Conservation (phyloP, 805 yeast species). For the Millerozyma acaciae region DNA sequence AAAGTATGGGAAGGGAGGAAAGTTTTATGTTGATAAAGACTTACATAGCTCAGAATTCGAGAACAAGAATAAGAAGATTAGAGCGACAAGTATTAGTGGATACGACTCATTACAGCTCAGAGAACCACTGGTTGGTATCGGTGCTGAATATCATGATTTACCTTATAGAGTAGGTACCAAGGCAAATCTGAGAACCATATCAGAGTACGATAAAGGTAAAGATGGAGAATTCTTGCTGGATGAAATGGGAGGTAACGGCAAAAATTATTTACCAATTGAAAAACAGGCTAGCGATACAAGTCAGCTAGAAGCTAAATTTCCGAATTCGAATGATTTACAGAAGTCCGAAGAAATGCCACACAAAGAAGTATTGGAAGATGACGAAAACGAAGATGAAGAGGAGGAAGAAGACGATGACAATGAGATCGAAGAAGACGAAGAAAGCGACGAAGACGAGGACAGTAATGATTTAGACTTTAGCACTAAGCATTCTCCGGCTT, state of each 20-base stretch:
- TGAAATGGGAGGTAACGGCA: too few species aligned
- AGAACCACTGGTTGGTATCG: neutral
- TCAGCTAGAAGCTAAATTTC: too few species aligned
- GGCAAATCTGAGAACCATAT: too few species aligned
- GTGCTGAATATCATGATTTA: too few species aligned
- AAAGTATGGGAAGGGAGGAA: conserved; percentile 87
- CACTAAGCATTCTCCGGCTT: conserved; percentile 20
- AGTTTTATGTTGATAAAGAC: conserved; percentile 61
- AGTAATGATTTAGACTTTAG: conserved; percentile 36
- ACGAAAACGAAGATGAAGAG: conserved; percentile 3
- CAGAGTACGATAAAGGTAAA: too few species aligned
- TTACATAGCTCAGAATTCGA: conserved; percentile 17
- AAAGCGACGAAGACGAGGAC: conserved; percentile 20
- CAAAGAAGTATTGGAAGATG: neutral
- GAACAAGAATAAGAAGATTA: conserved; percentile 15
- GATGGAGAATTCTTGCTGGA: too few species aligned
- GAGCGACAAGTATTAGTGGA: conserved; percentile 37
- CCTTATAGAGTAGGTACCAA: too few species aligned
- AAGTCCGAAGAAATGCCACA: neutral
- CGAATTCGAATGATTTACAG: too few species aligned
- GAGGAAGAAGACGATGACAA: conserved; percentile 9
- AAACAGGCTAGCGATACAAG: too few species aligned
- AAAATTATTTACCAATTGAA: too few species aligned
- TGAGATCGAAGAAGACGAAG: conserved; percentile 7
- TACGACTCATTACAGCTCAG: conserved; percentile 12